phyloP scores from a whole-genome alignment of 805 yeast genomes.

The Cyberlindnera nakhonratchasimensis region DNA sequence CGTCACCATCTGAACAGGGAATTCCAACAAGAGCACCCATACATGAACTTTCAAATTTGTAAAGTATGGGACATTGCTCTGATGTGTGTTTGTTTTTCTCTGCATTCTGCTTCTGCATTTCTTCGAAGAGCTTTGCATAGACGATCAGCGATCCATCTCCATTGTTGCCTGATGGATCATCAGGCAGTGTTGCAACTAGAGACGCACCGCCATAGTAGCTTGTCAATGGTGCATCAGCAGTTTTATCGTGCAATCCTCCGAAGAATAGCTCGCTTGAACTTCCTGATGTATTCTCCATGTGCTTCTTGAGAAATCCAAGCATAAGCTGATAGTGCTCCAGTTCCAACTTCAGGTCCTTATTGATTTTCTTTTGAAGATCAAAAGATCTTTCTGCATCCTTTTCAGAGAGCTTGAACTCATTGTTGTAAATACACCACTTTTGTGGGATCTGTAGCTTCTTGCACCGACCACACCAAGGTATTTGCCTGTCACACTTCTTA shows the following conservation, averaged over 20 bases:
- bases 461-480: slow-evolving; percentile 3
- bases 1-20: slow-evolving; percentile 1
- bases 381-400: slow-evolving; percentile 2
- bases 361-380: background rate
- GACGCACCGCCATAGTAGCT: background rate
- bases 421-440: slow-evolving; percentile 5
- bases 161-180: background rate
- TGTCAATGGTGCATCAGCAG: background rate
- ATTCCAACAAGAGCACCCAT: background rate
- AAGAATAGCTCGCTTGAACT: background rate
- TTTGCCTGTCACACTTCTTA: slow-evolving; percentile 5
- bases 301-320: background rate
- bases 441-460: background rate
- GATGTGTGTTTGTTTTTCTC: background rate
- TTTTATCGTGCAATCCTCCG: background rate
- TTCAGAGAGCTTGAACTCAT: background rate
- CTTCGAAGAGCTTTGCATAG: background rate
- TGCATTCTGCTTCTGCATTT: background rate
- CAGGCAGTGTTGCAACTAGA: background rate
- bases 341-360: slow-evolving; percentile 1
- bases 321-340: background rate
- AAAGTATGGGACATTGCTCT: background rate
- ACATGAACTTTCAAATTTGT: background rate
- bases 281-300: background rate
- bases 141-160: background rate